Percentiles rank a stretch among this genome's conserved stretches.
phyloP scores from a whole-genome alignment of 768 basidiomycete species.

The Leccinellum rugosiceps region DNA sequence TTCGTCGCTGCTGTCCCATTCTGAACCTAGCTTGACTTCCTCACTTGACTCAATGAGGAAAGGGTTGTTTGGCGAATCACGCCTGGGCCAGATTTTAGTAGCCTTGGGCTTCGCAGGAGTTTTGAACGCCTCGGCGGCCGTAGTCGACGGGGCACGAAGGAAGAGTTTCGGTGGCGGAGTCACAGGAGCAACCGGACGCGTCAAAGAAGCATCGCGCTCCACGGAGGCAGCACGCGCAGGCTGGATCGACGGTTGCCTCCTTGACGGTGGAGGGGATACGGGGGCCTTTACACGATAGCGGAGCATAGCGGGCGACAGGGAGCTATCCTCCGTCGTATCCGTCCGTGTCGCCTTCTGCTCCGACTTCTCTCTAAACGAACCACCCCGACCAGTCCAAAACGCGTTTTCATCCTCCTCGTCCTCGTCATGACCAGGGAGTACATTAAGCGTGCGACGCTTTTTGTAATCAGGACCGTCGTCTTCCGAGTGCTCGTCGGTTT shows the following conservation, averaged over 20 bases:
- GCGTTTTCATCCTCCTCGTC: constrained; percentile 51
- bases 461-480: constrained; percentile 29
- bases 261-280: constrained; percentile 66
- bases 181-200: constrained; percentile 17
- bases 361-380: too few relatives aligned
- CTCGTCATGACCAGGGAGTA: constrained; percentile 41
- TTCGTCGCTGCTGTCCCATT: constrained; percentile 35
- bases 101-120: constrained; percentile 41
- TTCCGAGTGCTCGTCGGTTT: constrained; percentile 15
- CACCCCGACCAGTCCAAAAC: constrained; percentile 21
- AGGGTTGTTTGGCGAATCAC: constrained; percentile 71
- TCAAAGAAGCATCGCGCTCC: constrained; percentile 11
- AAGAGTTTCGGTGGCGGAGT: constrained; percentile 26
- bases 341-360: too few relatives aligned
- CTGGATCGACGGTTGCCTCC: constrained; percentile 39
- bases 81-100: constrained; percentile 35
- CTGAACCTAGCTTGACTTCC: constrained; percentile 17
- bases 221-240: constrained; percentile 27
- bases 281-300: constrained; percentile 34
- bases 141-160: constrained; percentile 21
- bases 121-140: constrained; percentile 23
- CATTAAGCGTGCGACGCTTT: constrained; percentile 36
- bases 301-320: too few relatives aligned
- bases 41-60: constrained; percentile 47
- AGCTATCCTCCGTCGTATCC: too few relatives aligned